Percentiles rank a stretch among this genome's conserved stretches.
Conservation (phyloP, 208 protist species). For the Spongospora subterranea region DNA sequence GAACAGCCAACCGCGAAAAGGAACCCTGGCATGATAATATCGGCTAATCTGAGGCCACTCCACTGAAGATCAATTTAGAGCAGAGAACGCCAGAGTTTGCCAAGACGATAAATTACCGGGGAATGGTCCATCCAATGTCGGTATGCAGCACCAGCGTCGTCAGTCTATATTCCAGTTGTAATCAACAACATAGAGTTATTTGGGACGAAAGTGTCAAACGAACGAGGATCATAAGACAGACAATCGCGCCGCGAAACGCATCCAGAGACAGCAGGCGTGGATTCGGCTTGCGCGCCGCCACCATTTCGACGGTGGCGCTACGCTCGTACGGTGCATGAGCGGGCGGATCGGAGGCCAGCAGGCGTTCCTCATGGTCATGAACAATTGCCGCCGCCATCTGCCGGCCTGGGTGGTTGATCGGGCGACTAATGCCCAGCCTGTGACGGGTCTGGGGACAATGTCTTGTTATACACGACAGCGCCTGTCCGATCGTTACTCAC, state of each 20-base stretch:
- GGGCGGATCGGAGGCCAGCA: background rate
- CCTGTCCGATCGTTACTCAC: too few species aligned
- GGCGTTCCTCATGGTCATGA: background rate
- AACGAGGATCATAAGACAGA: slow-evolving; percentile 42
- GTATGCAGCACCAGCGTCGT: background rate
- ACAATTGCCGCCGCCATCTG: background rate
- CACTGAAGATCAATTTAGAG: background rate
- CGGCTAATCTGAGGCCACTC: slow-evolving; percentile 4
- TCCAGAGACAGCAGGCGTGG: background rate
- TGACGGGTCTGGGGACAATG: too few species aligned
- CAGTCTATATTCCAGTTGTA: too few species aligned
- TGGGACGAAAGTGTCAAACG: too few species aligned
- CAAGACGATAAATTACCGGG: background rate
- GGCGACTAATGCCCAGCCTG: too few species aligned
- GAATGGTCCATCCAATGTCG: background rate
- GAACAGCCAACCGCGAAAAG: slow-evolving; percentile 3
- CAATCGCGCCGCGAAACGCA: slow-evolving; percentile 26
- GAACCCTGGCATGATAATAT: slow-evolving; percentile 48
- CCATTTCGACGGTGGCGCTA: background rate
- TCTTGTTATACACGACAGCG: too few species aligned
- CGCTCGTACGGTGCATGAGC: background rate
- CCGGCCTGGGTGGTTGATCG: too few species aligned
- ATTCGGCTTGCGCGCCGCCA: background rate
- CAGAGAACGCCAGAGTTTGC: background rate
- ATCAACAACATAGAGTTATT: too few species aligned